Evolutionary conservation across 352 stramenopile species (phyloP), one percentile per base, ranked within the genome.

Genomic region (Pythium biforme): DNA sequence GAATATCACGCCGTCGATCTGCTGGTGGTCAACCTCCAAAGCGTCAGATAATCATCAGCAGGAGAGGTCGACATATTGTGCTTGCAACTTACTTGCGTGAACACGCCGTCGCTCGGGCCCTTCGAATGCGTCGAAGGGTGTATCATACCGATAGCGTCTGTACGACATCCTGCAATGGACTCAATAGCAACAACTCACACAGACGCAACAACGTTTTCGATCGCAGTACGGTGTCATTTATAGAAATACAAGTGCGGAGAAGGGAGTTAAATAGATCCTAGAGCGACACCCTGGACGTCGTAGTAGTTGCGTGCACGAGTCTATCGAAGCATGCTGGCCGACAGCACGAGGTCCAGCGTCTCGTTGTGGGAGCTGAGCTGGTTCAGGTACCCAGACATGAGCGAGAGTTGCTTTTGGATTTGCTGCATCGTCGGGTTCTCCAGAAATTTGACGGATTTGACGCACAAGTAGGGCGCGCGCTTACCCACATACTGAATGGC

Each of bases 401-500:
- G 54, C 29, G 68, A 53, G 23, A 92, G 61, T 59, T 94, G 82
- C 62, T 90, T 90, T 60, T 88, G 64, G 22, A 94, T 61, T 66
- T 94, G 82, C 41, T 62, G 73, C 69, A 91, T 88, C 61, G 68
- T 89, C 17, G 82, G 84, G 62, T 88, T 86, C 23, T 90, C 79
- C 55, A 94, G 62, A 52, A 94, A 73, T 65, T 92, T 92, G 61
- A 94, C 75, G 9, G 77, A 91, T 69, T 92, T 94, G 56, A 90
- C 68, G 57, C 77, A 76, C 41, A 76, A 66, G 26, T 81, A 70
- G 15, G 73, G 68, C 46, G 78, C 74, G 47, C 72, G 77, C 11
- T 72, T 64, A 9, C 76, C 77, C 14, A 91, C 77, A 37, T 85
- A 86, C 59, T 90, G 81, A 34, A 91, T 81, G 33, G 82, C 85